Percentiles rank a stretch among this genome's conserved stretches.
phyloP scores from a whole-genome alignment of 805 yeast species.

The Maudiozyma serrabonitensis region DNA sequence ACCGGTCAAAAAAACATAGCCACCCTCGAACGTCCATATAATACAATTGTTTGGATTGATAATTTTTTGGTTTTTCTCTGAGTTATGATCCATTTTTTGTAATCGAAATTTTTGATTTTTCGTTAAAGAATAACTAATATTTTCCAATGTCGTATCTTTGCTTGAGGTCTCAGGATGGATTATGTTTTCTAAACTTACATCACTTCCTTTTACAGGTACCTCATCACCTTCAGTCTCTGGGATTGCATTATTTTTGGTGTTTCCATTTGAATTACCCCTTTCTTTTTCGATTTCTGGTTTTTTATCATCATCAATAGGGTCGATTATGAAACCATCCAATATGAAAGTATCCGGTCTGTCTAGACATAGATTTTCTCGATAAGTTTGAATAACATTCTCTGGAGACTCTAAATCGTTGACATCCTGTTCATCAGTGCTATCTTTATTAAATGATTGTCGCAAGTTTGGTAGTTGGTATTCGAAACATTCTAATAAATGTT shows the following conservation, averaged over 20 bases:
- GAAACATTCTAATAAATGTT: slow-evolving; percentile 11
- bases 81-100: slow-evolving; percentile 6
- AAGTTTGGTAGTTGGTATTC: slow-evolving; percentile 22
- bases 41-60: slow-evolving; percentile 49
- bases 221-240: too few species aligned
- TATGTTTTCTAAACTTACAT: neutral
- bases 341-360: neutral
- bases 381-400: neutral
- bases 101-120: slow-evolving; percentile 23
- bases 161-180: neutral
- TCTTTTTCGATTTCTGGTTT: neutral
- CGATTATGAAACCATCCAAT: neutral
- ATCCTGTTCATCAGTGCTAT: neutral
- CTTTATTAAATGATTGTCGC: neutral
- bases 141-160: neutral
- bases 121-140: slow-evolving; percentile 9
- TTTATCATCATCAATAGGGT: neutral
- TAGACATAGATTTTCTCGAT: neutral
- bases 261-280: neutral
- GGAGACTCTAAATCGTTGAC: neutral
- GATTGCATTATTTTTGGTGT: neutral
- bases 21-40: slow-evolving; percentile 79
- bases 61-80: slow-evolving; percentile 2
- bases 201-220: neutral
- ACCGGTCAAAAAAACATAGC: slow-evolving; percentile 80